These are phyloP conservation scores for Pelargonium australe DNA, from an alignment of 441 rosid genomes.

Conservation along the genomic window DNA sequence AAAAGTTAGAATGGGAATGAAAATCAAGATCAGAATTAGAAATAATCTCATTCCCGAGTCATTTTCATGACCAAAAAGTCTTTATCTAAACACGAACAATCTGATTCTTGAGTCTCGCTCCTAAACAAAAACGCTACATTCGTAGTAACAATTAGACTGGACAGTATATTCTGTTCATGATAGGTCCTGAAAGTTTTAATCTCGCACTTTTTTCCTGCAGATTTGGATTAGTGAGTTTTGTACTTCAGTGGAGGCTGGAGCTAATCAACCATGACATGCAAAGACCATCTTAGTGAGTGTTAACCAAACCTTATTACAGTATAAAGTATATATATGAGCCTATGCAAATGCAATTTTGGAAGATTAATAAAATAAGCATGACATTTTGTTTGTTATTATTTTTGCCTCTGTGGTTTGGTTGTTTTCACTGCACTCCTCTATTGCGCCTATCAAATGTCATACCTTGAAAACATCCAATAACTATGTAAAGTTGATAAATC, in stretches of 20 bases:
- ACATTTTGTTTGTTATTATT: background rate
- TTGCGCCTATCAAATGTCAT: no score
- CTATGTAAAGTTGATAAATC: no score
- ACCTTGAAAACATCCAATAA: no score
- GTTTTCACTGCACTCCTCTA: no score
- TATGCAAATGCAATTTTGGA: background rate
- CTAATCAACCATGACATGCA: background rate
- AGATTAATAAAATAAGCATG: background rate
- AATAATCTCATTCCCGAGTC: no score
- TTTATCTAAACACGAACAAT: no score
- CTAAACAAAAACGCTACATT: background rate
- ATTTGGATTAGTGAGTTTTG: background rate
- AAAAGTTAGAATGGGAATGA: no score
- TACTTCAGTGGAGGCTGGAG: background rate
- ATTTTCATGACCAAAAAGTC: no score
- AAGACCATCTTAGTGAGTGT: constrained; percentile 4
- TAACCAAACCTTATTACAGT: background rate
- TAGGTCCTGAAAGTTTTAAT: background rate
- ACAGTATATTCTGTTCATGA: background rate
- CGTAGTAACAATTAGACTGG: background rate
- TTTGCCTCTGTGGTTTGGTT: no score
- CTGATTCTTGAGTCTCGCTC: no score
- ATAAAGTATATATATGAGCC: background rate
- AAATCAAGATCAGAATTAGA: no score
- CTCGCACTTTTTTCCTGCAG: background rate